Percentiles rank a stretch among this genome's conserved stretches.
Evolutionary conservation across 1,284 basidiomycete species (phyloP).

Genomic region (Tylopilus sp.): DNA sequence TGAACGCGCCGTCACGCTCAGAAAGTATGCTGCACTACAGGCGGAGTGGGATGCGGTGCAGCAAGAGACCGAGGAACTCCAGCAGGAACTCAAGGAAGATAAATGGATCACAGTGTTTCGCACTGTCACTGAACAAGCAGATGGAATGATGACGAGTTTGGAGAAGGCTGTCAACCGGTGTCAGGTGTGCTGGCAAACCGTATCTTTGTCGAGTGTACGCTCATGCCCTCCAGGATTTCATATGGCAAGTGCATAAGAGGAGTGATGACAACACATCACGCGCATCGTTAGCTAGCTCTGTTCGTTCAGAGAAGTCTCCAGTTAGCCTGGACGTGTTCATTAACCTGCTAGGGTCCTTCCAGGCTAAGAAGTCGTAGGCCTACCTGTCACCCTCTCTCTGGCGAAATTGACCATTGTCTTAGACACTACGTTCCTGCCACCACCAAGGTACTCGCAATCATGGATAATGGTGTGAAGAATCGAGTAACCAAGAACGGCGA

Average conservation of each 20-base stretch:
- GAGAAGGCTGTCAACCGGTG: constrained; percentile 87
- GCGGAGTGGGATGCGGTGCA: constrained; percentile 79
- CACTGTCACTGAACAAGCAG: constrained; percentile 87
- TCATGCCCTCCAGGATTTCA: constrained; percentile 60
- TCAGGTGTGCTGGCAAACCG: constrained; percentile 50
- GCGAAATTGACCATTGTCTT: constrained; percentile 9
- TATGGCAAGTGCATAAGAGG: constrained; percentile 68
- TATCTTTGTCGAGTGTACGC: not conserved
- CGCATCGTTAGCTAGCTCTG: constrained; percentile 43
- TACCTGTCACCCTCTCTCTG: constrained; percentile 1
- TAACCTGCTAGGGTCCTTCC: constrained; percentile 66
- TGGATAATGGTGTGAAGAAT: constrained; percentile 88
- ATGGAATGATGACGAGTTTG: constrained; percentile 94
- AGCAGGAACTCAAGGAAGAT: constrained; percentile 92
- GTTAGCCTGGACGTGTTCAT: constrained; percentile 60
- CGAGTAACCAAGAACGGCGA: constrained; percentile 94
- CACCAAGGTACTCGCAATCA: constrained; percentile 87
- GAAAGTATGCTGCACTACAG: constrained; percentile 66
- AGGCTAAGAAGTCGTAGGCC: constrained; percentile 79
- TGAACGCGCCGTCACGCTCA: constrained; percentile 53
- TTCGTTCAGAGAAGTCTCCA: constrained; percentile 50
- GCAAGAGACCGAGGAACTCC: constrained; percentile 75
- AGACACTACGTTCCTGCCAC: constrained; percentile 92
- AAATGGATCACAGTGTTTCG: constrained; percentile 95
- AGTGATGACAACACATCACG: constrained; percentile 48